A percentile compares a stretch with the other conserved stretches of the same genome.
These are phyloP conservation scores for Trichoderma guizhouense DNA, from an alignment of 2,329 filamentous ascomycete genomes.

Conservation along the genomic window DNA sequence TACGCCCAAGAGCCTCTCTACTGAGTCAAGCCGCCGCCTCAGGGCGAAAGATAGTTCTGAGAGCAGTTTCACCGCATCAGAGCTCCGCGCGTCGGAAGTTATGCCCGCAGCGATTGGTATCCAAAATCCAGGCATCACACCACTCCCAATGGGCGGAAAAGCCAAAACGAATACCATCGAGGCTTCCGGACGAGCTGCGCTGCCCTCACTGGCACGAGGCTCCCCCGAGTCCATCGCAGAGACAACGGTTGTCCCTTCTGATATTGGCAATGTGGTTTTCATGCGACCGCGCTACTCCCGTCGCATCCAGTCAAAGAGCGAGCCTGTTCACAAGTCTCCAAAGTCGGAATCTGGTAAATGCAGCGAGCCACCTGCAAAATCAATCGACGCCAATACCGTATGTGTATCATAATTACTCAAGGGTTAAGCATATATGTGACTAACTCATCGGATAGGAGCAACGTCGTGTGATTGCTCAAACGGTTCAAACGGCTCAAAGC, in stretches of 20 bases:
- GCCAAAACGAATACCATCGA: neutral
- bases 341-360: constrained; percentile 21
- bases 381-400: constrained; percentile 2
- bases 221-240: neutral
- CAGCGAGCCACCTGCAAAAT: neutral
- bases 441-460: constrained; percentile 14
- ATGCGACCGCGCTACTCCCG: constrained; percentile 40
- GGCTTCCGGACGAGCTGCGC: neutral
- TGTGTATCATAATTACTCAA: neutral
- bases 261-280: constrained; percentile 18
- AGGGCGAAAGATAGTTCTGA: neutral
- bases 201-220: neutral
- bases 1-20: neutral
- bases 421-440: neutral
- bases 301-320: constrained; percentile 47
- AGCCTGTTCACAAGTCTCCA: constrained; percentile 34
- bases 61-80: constrained; percentile 4
- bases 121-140: neutral
- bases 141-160: neutral
- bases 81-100: constrained; percentile 19
- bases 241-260: neutral
- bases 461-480: constrained; percentile 30
- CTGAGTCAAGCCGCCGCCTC: neutral
- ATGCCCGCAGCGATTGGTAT: constrained; percentile 16
- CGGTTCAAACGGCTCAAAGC: constrained; percentile 12